A percentile compares a stretch with the other conserved stretches of the same genome.
Evolutionary conservation across 345 rosid genomes (phyloP).

Genomic region (Alliaria petiolata): DNA sequence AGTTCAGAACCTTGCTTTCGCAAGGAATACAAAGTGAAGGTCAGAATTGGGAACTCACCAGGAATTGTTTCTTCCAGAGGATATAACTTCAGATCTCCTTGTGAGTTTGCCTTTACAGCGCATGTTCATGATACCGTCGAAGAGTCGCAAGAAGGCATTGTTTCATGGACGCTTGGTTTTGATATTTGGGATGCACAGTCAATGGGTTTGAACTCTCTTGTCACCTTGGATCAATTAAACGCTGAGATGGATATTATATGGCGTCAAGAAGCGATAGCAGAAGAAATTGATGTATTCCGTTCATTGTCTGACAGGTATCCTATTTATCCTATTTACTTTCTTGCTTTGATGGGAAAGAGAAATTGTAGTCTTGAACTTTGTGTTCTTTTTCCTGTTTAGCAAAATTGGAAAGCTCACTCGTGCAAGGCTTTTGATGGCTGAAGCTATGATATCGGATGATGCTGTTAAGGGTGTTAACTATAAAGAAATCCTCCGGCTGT

Average conservation of each 20-base stretch:
- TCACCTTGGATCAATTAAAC: slow-evolving; percentile 32
- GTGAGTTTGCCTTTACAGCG: slow-evolving; percentile 44
- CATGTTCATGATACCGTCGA: slow-evolving; percentile 33
- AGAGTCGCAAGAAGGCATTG: slow-evolving; percentile 28
- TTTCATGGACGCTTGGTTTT: slow-evolving; percentile 68
- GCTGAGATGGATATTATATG: slow-evolving; percentile 42
- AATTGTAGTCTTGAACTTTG: neutral
- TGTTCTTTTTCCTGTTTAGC: slow-evolving; percentile 37
- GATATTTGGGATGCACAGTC: slow-evolving; percentile 34
- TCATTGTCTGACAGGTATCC: slow-evolving; percentile 60
- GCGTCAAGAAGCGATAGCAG: slow-evolving; percentile 48
- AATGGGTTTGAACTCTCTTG: slow-evolving; percentile 32
- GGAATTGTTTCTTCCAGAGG: slow-evolving; percentile 73
- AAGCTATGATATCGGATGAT: slow-evolving; percentile 36
- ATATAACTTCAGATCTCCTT: slow-evolving; percentile 38
- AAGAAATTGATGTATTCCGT: slow-evolving; percentile 58
- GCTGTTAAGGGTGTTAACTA: slow-evolving; percentile 38
- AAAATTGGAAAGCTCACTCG: slow-evolving; percentile 93
- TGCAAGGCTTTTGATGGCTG: slow-evolving; percentile 82
- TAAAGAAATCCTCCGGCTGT: slow-evolving; percentile 64
- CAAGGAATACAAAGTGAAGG: slow-evolving; percentile 42
- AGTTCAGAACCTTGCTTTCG: slow-evolving; percentile 23
- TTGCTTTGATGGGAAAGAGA: neutral
- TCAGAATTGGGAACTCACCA: slow-evolving; percentile 55
- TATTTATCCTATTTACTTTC: slow-evolving; percentile 30